These are phyloP conservation scores for Pterocarpus macrocarpus DNA, from an alignment of 306 rosid genomes.

Conservation along the genomic window DNA sequence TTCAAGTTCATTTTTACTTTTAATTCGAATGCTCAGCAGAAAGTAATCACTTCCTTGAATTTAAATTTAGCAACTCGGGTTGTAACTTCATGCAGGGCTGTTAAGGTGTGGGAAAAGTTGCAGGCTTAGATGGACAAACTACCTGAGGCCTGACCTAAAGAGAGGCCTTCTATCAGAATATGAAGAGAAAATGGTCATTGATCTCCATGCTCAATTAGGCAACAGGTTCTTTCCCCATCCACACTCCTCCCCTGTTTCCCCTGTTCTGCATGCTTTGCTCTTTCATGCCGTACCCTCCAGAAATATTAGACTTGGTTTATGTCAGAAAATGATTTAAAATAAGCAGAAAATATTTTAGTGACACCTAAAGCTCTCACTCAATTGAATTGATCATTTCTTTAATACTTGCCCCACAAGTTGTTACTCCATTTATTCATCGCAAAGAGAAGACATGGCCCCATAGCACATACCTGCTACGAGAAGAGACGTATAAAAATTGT, in stretches of 20 bases:
- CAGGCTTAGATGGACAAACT: constrained; percentile 94
- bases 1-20: constrained; percentile 16
- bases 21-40: not conserved
- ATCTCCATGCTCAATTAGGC: constrained; percentile 96
- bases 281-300: not conserved
- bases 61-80: not conserved
- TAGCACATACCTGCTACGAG: not conserved
- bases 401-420: constrained; percentile 42
- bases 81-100: constrained; percentile 64
- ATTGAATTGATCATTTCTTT: constrained; percentile 26
- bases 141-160: constrained; percentile 88
- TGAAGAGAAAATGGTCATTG: constrained; percentile 93
- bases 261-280: constrained; percentile 41
- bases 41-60: not conserved
- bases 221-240: constrained; percentile 63
- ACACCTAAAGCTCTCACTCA: constrained; percentile 11
- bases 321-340: constrained; percentile 23
- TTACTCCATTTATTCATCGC: constrained; percentile 24
- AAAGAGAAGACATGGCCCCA: constrained; percentile 45
- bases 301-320: constrained; percentile 33
- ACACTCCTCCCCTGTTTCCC: constrained; percentile 28
- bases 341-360: not conserved
- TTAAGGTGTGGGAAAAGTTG: constrained; percentile 98
- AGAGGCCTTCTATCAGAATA: constrained; percentile 87
- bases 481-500: constrained; percentile 40